These are phyloP conservation scores for Zygoascus bituminiphila DNA, from an alignment of 805 yeast species.

Conservation along the genomic window DNA sequence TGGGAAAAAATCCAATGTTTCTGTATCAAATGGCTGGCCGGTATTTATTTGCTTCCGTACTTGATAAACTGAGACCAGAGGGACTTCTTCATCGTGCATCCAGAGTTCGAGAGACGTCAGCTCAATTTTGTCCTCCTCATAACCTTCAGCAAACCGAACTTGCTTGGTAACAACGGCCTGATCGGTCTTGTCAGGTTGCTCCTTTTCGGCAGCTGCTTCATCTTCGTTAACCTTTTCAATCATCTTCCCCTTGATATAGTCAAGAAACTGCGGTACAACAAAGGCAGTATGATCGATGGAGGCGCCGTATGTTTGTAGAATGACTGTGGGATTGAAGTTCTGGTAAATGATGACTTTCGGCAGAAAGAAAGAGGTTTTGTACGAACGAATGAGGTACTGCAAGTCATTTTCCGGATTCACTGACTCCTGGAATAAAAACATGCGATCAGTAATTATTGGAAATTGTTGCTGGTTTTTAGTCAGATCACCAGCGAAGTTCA, in stretches of 20 bases:
- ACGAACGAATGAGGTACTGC: constrained; percentile 47
- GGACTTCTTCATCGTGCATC: constrained; percentile 36
- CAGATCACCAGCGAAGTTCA: constrained; percentile 51
- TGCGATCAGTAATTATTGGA: constrained; percentile 5
- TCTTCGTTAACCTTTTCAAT: neutral
- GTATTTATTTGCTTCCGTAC: constrained; percentile 38
- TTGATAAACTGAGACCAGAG: constrained; percentile 48
- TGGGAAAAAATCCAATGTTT: constrained; percentile 36
- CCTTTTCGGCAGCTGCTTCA: constrained; percentile 8
- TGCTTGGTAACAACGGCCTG: neutral
- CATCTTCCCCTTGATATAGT: constrained; percentile 35
- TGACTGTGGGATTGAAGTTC: constrained; percentile 48
- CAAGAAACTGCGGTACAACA: constrained; percentile 49
- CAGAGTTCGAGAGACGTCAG: constrained; percentile 43
- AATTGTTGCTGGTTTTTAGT: constrained; percentile 31
- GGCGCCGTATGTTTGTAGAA: constrained; percentile 70
- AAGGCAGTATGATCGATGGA: constrained; percentile 60
- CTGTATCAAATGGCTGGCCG: constrained; percentile 25
- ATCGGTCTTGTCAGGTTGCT: neutral
- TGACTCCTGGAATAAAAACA: constrained; percentile 32
- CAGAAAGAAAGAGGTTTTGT: constrained; percentile 61
- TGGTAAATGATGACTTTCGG: constrained; percentile 68
- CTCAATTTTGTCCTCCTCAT: constrained; percentile 20
- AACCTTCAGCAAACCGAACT: neutral
- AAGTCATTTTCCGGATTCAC: constrained; percentile 61